Conservation (phyloP, 148 eudicot species). For the Rhododendron simsii region DNA sequence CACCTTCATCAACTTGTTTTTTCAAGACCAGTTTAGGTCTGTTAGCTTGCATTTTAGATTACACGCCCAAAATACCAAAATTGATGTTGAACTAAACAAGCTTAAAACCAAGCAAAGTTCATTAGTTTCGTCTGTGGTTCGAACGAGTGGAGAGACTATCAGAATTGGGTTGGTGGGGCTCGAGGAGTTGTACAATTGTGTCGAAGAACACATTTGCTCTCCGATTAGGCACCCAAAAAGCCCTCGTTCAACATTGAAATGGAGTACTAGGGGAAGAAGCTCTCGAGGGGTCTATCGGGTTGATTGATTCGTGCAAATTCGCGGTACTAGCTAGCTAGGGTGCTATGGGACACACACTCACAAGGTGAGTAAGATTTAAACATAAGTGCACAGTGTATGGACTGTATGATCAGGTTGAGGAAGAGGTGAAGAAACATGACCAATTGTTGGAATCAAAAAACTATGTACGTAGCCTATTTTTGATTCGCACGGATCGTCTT, state of each 20-base stretch:
- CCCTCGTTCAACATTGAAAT: constrained; percentile 17
- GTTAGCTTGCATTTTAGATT: constrained; percentile 43
- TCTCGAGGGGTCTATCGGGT: constrained; percentile 35
- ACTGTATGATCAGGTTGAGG: no score
- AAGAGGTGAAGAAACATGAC: no score
- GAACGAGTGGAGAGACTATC: constrained; percentile 25
- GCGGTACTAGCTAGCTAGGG: no score
- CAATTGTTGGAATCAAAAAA: no score
- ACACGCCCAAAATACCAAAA: constrained; percentile 16
- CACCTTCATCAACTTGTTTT: not conserved
- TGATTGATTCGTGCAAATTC: constrained; percentile 24
- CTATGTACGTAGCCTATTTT: not conserved
- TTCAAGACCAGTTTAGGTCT: constrained; percentile 32
- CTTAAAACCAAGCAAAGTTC: constrained; percentile 30
- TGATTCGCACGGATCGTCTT: not conserved
- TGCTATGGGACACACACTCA: no score
- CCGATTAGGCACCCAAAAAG: constrained; percentile 19
- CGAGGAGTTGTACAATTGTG: constrained; percentile 40
- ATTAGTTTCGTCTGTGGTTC: not conserved
- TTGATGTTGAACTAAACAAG: constrained; percentile 45
- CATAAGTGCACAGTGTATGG: constrained; percentile 17
- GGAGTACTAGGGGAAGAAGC: constrained; percentile 41
- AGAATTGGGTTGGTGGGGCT: constrained; percentile 36
- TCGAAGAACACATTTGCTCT: constrained; percentile 34
- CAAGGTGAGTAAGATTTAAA: no score